Base-by-base conservation (phyloP, 2,329 filamentous ascomycete genomes). In the Hypomyces rosellus region DNA sequence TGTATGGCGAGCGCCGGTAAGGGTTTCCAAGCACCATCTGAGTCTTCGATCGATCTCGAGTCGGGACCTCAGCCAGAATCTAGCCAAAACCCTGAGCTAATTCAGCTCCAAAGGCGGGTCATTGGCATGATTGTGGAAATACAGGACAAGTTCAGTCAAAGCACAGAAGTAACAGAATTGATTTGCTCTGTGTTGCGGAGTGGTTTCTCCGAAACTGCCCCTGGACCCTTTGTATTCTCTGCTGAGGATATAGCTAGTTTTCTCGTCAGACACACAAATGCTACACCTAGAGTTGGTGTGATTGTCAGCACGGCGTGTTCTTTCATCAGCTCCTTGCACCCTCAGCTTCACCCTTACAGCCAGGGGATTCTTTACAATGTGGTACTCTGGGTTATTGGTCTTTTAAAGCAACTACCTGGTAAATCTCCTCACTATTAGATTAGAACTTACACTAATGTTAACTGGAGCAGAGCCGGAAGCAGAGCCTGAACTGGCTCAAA, bases 161-260 rank as follows among this genome's bases (percentile, higher is more conserved):
- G 79, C 51, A 77, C 81, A 18, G 88, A 91, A 57, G 77, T 89
- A 11, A 76, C 86, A 18, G 87, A 91, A 60, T 75, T 81, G 4
- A 81, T 85, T 34, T 93, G 88, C 67, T 76, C 75, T 51, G 80
- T 91, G 44, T 74, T 92, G 45, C 81, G 84, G 38, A 79, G 82
- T 16, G 89, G 89, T 0, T 91, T 91, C 60, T 84, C 84, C 1
- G 89, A 95, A 65, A 78, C 75, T 0, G 78, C 82, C 22, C 80
- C 85, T 3, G 88, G 88, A 0, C 86, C 88, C 1, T 92, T 93
- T 59, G 87, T 91, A 8, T 81, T 95, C 53, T 77, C 84, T 3
- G 75, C 85, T 0, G 70, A 76, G 1, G 74, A 82, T 55, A 80
- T 88, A n/a, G 80, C 83, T 11, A 74, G 81, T 39, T 86, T 87